Evolutionary conservation across 805 yeast species (phyloP).

Genomic region (Saturnispora serradocipensis): DNA sequence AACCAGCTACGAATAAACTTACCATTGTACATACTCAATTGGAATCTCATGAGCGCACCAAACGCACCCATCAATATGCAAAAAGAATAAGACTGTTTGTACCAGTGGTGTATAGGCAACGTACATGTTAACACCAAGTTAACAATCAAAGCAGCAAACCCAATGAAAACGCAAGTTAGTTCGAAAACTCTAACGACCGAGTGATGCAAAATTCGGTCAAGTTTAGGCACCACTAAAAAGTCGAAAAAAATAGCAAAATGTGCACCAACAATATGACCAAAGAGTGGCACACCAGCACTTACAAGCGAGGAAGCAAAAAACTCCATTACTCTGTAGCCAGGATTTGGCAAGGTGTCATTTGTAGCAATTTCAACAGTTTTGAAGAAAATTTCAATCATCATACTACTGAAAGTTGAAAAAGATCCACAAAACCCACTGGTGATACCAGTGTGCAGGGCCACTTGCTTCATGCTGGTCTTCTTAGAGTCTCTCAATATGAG

Average conservation of each 20-base stretch:
- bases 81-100: conserved; percentile 64
- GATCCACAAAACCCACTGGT: conserved; percentile 83
- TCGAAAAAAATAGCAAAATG: conserved; percentile 28
- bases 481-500: conserved; percentile 5
- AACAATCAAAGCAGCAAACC: conserved; percentile 27
- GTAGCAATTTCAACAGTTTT: conserved; percentile 35
- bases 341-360: conserved; percentile 35
- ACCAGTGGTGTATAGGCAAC: conserved; percentile 27
- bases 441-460: conserved; percentile 48
- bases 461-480: conserved; percentile 28
- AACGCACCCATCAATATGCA: conserved; percentile 60
- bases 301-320: conserved; percentile 53
- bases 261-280: conserved; percentile 52
- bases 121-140: conserved; percentile 35
- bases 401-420: conserved; percentile 66
- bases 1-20: conserved; percentile 28
- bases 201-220: conserved; percentile 9
- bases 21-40: conserved; percentile 44
- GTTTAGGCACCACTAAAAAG: conserved; percentile 7
- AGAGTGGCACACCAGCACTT: conserved; percentile 52
- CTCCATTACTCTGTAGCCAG: conserved; percentile 76
- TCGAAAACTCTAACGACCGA: conserved; percentile 11
- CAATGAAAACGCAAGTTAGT: conserved; percentile 13
- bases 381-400: conserved; percentile 46
- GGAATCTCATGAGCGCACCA: conserved; percentile 54